phyloP scores from a whole-genome alignment of 2,329 filamentous ascomycete genomes.

The Colletotrichum scovillei region DNA sequence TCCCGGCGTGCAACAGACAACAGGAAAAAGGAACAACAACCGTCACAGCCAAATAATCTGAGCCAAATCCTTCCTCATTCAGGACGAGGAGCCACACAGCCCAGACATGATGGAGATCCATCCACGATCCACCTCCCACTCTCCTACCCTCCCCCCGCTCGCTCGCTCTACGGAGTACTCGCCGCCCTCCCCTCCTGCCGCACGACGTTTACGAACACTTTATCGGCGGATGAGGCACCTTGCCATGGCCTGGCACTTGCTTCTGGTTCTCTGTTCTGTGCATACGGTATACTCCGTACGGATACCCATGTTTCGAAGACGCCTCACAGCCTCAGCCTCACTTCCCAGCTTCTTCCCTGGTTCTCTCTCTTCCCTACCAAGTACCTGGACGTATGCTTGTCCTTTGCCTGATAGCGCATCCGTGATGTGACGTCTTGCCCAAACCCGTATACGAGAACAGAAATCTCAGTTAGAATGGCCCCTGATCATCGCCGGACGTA shows the following conservation, averaged over 20 bases:
- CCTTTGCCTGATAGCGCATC: neutral
- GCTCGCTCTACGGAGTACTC: neutral
- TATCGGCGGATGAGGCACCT: neutral
- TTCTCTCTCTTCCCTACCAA: neutral
- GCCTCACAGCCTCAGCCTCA: constrained; percentile 13
- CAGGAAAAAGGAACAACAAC: neutral
- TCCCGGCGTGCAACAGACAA: neutral
- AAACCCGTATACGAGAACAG: too few relatives aligned
- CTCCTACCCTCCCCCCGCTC: neutral
- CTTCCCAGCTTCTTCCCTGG: neutral
- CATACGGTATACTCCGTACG: too few relatives aligned
- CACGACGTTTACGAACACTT: neutral
- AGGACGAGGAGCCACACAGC: neutral
- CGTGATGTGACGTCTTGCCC: too few relatives aligned
- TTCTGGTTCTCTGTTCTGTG: too few relatives aligned
- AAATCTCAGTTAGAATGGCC: neutral
- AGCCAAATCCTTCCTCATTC: neutral
- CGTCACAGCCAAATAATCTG: neutral
- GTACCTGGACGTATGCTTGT: neutral
- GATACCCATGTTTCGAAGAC: neutral
- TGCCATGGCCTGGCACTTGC: neutral
- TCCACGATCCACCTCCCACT: neutral
- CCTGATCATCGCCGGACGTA: neutral
- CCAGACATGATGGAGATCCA: neutral
- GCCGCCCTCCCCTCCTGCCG: neutral